These are phyloP conservation scores for Decorospora gaudefroyi DNA, from an alignment of 2,329 filamentous ascomycete genomes.

Conservation along the genomic window DNA sequence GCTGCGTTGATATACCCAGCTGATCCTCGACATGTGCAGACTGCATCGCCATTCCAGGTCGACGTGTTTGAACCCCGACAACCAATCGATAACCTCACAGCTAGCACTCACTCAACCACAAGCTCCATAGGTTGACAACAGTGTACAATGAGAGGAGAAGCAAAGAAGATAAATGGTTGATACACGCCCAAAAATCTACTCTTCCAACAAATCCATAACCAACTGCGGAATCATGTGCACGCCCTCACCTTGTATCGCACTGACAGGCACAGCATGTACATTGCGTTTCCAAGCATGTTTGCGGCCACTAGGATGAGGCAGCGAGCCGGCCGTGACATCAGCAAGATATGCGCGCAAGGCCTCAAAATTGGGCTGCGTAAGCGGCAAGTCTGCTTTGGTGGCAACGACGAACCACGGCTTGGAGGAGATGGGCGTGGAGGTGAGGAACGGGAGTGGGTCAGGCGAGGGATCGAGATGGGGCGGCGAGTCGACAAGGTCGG, in stretches of 20 bases:
- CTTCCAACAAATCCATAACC: conserved; percentile 66
- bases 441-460: conserved; percentile 53
- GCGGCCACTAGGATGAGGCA: conserved; percentile 72
- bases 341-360: conserved; percentile 72
- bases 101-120: too few relatives aligned
- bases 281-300: conserved; percentile 64
- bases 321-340: conserved; percentile 63
- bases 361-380: conserved; percentile 77
- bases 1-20: too few relatives aligned
- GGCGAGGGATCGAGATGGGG: conserved; percentile 31
- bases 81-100: too few relatives aligned
- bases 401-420: conserved; percentile 98
- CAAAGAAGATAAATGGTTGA: conserved; percentile 12
- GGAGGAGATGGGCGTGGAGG: conserved; percentile 73
- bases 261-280: conserved; percentile 75
- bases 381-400: conserved; percentile 84
- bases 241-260: conserved; percentile 85
- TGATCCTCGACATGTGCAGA: too few relatives aligned
- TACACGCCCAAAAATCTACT: conserved; percentile 24
- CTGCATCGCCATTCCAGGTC: too few relatives aligned
- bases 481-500: conserved; percentile 29
- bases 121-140: too few relatives aligned
- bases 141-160: conserved; percentile 8
- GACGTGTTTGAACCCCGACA: too few relatives aligned
- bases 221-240: conserved; percentile 75